These are phyloP conservation scores for Umbelopsis sp. DNA, from an alignment of 371 early-diverging fungal species.

Conservation along the genomic window DNA sequence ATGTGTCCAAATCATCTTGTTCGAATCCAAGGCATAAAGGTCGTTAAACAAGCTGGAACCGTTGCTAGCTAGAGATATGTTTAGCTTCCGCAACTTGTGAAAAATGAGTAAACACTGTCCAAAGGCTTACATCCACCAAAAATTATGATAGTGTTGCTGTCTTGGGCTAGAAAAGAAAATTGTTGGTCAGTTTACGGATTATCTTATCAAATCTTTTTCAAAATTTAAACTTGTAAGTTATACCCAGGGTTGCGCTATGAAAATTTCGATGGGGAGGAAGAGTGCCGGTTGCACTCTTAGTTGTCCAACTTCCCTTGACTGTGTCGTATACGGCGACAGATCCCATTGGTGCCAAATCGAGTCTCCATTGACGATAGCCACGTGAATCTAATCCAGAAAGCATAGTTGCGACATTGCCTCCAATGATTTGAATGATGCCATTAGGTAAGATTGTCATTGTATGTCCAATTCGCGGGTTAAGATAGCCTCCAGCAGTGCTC, in stretches of 20 bases:
- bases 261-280: conserved; percentile 27
- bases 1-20: conserved; percentile 23
- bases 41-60: conserved; percentile 20
- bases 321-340: conserved; percentile 23
- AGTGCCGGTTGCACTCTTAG: conserved; percentile 8
- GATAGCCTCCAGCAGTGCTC: neutral
- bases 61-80: neutral
- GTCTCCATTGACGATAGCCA: neutral
- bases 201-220: no score
- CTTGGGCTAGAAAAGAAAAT: conserved; percentile 18
- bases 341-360: conserved; percentile 21
- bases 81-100: neutral
- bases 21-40: conserved; percentile 24
- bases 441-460: conserved; percentile 22
- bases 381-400: neutral
- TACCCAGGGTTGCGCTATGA: conserved; percentile 26
- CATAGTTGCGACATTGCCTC: conserved; percentile 20
- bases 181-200: neutral
- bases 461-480: conserved; percentile 19
- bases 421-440: conserved; percentile 26
- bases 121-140: conserved; percentile 26
- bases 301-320: conserved; percentile 21
- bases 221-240: neutral
- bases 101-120: neutral
- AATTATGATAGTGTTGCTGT: conserved; percentile 23